These are phyloP conservation scores for Cryphonectria parasitica DNA, from an alignment of 2,329 filamentous ascomycete genomes.

Conservation along the genomic window DNA sequence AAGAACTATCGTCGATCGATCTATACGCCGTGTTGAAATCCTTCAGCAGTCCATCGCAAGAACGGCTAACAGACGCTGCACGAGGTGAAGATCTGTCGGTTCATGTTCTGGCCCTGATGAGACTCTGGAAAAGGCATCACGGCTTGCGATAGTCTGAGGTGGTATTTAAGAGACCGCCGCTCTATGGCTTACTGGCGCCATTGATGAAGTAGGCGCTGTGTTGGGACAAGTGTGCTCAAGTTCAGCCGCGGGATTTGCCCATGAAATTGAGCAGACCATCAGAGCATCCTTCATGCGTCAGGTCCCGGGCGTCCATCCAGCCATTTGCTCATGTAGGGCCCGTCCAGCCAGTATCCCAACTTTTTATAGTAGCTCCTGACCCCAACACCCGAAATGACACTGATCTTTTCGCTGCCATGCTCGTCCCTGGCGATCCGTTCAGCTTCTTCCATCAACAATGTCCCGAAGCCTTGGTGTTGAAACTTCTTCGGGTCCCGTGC, in stretches of 20 bases:
- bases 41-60: background rate
- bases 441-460: constrained; percentile 95
- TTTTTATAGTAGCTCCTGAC: constrained; percentile 94
- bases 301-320: constrained; percentile 51
- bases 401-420: constrained; percentile 91
- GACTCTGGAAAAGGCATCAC: background rate
- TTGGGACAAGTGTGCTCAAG: background rate
- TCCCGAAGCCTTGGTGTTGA: constrained; percentile 97
- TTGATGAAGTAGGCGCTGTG: background rate
- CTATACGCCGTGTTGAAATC: background rate
- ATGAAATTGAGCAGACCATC: background rate
- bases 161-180: background rate
- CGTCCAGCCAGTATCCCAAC: constrained; percentile 91
- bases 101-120: background rate
- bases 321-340: constrained; percentile 79
- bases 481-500: constrained; percentile 95
- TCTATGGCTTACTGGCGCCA: background rate
- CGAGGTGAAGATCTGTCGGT: background rate
- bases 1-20: background rate
- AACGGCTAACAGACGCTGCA: background rate
- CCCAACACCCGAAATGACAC: constrained; percentile 96
- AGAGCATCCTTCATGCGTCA: constrained; percentile 2
- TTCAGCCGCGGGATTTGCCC: background rate
- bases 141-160: background rate
- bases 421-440: constrained; percentile 94